phyloP scores from a whole-genome alignment of 768 basidiomycete species.

The Rhizopogon roseolus region DNA sequence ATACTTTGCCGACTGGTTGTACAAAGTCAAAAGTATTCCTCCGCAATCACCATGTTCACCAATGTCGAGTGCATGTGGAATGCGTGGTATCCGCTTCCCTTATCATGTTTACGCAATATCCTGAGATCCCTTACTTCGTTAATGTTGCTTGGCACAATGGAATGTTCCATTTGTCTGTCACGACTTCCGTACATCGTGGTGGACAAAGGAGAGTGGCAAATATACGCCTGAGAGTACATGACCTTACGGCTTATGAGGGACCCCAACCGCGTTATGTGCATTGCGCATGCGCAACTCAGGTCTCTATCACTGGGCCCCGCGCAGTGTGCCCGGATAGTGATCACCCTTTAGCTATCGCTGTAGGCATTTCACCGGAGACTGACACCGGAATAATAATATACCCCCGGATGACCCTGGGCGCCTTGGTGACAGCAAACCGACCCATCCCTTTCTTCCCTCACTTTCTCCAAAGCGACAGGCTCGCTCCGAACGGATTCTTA shows the following conservation, averaged over 20 bases:
- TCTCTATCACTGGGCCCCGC: background rate
- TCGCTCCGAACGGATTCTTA: background rate
- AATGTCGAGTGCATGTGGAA: background rate
- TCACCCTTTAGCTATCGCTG: background rate
- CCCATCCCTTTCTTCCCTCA: background rate
- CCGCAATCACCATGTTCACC: background rate
- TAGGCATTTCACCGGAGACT: background rate
- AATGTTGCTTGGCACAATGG: background rate
- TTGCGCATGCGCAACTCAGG: background rate
- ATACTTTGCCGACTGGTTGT: background rate
- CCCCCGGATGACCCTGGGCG: background rate
- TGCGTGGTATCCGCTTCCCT: background rate
- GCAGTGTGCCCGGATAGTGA: background rate
- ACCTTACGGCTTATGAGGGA: conserved; percentile 5
- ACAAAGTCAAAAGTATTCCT: background rate
- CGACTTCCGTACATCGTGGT: background rate
- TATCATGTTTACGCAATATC: conserved; percentile 1
- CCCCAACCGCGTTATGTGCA: background rate
- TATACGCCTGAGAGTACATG: background rate
- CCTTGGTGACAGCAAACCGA: background rate
- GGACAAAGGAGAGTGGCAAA: background rate
- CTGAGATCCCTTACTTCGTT: background rate
- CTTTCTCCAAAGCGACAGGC: background rate
- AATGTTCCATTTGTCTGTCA: background rate
- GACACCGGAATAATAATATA: background rate